Conservation (phyloP, 768 basidiomycete genomes). For the Leccinum boreale region DNA sequence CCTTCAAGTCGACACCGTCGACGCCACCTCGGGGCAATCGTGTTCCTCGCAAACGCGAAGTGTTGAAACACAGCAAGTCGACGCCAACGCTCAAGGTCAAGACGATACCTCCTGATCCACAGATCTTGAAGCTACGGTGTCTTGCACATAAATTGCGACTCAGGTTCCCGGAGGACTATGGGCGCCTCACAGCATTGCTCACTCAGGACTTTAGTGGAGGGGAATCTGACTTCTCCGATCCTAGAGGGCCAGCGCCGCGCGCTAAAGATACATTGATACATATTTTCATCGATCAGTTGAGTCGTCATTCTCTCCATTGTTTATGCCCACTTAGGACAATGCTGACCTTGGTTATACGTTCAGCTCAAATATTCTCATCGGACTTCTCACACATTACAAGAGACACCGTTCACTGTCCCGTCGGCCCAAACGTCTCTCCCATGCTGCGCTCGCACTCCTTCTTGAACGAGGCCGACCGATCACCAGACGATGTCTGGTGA, state of each 20-base stretch:
- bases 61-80: constrained; percentile 43
- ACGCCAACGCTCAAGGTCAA: constrained; percentile 43
- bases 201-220: constrained; percentile 35
- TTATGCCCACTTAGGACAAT: neutral
- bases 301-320: constrained; percentile 11
- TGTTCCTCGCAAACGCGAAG: constrained; percentile 18
- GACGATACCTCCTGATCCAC: constrained; percentile 44
- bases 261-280: constrained; percentile 35
- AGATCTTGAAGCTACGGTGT: constrained; percentile 47
- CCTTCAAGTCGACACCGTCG: constrained; percentile 28
- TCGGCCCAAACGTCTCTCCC: constrained; percentile 58
- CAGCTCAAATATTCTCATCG: constrained; percentile 87
- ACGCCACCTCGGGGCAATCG: constrained; percentile 29
- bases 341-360: constrained; percentile 8
- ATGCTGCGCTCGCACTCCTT: constrained; percentile 72
- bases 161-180: constrained; percentile 53
- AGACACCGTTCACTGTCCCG: constrained; percentile 42
- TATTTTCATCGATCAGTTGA: constrained; percentile 45
- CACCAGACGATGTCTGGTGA: constrained; percentile 70
- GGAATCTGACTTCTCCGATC: constrained; percentile 35
- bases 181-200: constrained; percentile 29
- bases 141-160: constrained; percentile 55
- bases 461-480: constrained; percentile 80
- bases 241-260: constrained; percentile 32
- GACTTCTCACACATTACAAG: constrained; percentile 68